Conservation (phyloP, 2,329 filamentous ascomycete species). For the Microdochium nivale region DNA sequence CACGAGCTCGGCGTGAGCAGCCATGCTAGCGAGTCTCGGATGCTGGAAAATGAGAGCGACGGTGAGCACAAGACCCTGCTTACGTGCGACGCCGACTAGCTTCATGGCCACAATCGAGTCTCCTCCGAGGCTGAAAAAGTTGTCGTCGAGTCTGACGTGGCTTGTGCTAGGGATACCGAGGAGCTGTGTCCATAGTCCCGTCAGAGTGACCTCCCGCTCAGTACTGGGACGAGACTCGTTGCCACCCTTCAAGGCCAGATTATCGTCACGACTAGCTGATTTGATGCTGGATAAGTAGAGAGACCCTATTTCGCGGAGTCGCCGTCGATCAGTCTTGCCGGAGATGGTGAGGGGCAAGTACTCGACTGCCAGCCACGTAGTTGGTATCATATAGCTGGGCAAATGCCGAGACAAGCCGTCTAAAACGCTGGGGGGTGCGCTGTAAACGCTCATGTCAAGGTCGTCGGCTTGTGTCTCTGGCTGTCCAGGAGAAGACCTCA, state of each 20-base stretch:
- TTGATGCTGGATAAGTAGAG: background rate
- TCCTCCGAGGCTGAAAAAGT: slow-evolving; percentile 37
- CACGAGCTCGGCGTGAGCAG: background rate
- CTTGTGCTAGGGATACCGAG: slow-evolving; percentile 3
- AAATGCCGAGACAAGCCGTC: background rate
- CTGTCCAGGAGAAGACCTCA: background rate
- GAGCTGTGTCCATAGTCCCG: slow-evolving; percentile 4
- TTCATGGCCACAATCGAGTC: slow-evolving; percentile 39
- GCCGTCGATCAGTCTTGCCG: slow-evolving; percentile 7
- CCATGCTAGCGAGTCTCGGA: background rate
- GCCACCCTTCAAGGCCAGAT: background rate
- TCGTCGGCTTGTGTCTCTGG: background rate
- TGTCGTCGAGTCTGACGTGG: slow-evolving; percentile 27
- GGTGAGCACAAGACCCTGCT: slow-evolving; percentile 4
- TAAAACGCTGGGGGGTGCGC: background rate
- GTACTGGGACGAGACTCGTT: background rate
- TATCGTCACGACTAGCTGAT: background rate
- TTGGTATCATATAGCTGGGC: slow-evolving; percentile 11
- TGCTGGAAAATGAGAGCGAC: background rate
- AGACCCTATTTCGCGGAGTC: background rate
- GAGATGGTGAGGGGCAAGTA: slow-evolving; percentile 7
- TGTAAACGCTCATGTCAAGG: background rate
- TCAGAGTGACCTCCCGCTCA: background rate
- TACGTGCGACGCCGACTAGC: slow-evolving; percentile 8
- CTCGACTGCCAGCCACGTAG: slow-evolving; percentile 6